These are phyloP conservation scores for Inga laurina DNA, from an alignment of 306 rosid species.

Conservation along the genomic window DNA sequence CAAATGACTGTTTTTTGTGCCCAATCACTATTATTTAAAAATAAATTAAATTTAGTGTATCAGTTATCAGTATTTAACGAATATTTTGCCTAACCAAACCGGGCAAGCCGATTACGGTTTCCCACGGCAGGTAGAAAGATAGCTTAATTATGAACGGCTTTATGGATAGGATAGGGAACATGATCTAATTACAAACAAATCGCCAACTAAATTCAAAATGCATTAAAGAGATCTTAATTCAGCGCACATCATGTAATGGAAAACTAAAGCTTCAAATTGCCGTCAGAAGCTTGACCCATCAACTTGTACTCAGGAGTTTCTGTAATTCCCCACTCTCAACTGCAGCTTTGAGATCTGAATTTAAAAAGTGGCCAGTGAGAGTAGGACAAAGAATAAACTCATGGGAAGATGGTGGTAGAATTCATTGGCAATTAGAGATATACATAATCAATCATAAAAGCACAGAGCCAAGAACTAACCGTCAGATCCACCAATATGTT, in stretches of 20 bases:
- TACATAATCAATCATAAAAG: background rate
- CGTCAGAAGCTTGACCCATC: constrained; percentile 34
- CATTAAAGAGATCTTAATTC: background rate
- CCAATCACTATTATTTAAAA: too few relatives aligned
- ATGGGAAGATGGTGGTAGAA: background rate
- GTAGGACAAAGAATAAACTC: background rate
- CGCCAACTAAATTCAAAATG: background rate
- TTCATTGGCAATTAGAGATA: background rate
- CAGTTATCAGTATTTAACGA: too few relatives aligned
- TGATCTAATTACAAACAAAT: background rate
- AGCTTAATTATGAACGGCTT: background rate
- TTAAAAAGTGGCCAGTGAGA: background rate
- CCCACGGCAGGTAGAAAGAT: background rate
- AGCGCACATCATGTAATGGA: background rate
- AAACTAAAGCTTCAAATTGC: background rate
- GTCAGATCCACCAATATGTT: constrained; percentile 91
- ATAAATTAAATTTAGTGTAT: too few relatives aligned
- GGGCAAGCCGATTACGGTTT: background rate
- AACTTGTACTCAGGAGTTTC: constrained; percentile 65
- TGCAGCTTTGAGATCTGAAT: constrained; percentile 73
- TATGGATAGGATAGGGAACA: background rate
- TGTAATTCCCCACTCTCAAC: constrained; percentile 74
- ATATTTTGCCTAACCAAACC: too few relatives aligned
- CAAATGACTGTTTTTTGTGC: too few relatives aligned
- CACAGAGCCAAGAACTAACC: constrained; percentile 54